Conservation (phyloP, 2,329 filamentous ascomycete species). For the Tricladium varicosporioides region DNA sequence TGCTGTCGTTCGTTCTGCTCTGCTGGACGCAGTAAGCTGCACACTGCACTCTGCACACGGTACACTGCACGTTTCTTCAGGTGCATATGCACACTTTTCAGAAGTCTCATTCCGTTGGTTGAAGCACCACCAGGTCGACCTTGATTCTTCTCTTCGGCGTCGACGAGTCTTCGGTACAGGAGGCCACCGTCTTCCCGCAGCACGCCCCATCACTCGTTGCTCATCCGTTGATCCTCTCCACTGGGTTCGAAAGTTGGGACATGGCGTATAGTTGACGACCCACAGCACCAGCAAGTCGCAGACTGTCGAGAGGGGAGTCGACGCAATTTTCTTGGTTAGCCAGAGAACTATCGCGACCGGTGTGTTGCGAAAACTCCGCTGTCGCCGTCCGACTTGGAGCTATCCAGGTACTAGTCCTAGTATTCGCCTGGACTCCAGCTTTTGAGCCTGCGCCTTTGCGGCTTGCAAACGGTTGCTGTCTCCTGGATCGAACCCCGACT, state of each 20-base stretch:
- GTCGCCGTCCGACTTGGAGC: background rate
- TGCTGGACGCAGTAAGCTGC: background rate
- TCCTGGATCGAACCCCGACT: background rate
- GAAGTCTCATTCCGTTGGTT: background rate
- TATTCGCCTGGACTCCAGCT: background rate
- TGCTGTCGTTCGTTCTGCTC: background rate
- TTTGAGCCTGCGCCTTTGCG: background rate
- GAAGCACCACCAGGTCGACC: background rate
- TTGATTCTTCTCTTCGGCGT: background rate
- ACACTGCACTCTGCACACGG: background rate
- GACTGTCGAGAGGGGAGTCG: background rate
- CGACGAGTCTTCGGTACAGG: background rate
- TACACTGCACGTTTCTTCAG: background rate
- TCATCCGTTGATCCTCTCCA: background rate
- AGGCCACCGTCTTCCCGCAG: background rate
- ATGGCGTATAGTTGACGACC: background rate
- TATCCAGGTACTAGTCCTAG: no score
- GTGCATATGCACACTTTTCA: background rate
- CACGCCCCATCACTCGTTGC: background rate
- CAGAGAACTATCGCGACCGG: background rate
- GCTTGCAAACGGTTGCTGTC: background rate
- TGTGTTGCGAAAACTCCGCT: background rate
- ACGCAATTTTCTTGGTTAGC: background rate
- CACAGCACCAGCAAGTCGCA: background rate
- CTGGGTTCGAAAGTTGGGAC: background rate